Evolutionary conservation across 495 filamentous ascomycete species (phyloP).

Genomic region (Penicillium tannophilum): DNA sequence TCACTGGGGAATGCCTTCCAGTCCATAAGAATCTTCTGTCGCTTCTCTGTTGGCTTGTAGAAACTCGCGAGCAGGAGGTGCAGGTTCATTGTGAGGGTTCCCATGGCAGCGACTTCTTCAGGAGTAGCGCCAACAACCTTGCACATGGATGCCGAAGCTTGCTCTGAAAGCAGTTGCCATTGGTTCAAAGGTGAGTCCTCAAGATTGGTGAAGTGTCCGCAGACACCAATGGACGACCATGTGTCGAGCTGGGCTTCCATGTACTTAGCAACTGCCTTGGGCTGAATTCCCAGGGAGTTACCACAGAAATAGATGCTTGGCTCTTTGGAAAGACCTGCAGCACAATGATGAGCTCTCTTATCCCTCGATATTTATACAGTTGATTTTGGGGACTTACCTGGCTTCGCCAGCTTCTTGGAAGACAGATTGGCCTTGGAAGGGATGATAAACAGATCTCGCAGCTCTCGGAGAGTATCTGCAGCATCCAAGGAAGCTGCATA

Average conservation of each 20-base stretch:
- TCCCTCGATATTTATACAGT: neutral
- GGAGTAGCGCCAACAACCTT: conserved; percentile 78
- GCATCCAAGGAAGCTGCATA: conserved; percentile 68
- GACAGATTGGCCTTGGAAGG: conserved; percentile 79
- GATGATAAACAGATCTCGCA: conserved; percentile 79
- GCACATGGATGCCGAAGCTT: conserved; percentile 71
- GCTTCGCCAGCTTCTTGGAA: conserved; percentile 61
- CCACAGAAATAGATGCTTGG: conserved; percentile 85
- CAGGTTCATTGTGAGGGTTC: conserved; percentile 88
- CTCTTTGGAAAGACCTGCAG: conserved; percentile 42
- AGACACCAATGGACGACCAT: conserved; percentile 89
- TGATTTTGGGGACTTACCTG: conserved; percentile 26
- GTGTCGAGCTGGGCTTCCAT: conserved; percentile 79
- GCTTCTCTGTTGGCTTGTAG: conserved; percentile 74
- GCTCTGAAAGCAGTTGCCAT: conserved; percentile 78
- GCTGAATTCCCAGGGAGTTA: conserved; percentile 93
- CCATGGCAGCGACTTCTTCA: conserved; percentile 88
- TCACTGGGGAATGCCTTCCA: conserved; percentile 95
- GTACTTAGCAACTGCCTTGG: conserved; percentile 67
- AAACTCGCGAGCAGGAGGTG: conserved; percentile 89
- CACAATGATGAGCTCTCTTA: conserved; percentile 4
- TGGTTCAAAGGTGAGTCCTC: conserved; percentile 71
- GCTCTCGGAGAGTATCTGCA: conserved; percentile 64
- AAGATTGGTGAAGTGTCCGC: conserved; percentile 84
- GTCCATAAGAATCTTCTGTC: conserved; percentile 89